Evolutionary conservation across 2,329 filamentous ascomycete genomes (phyloP), one percentile per base, ranked within the genome.

Genomic region (Pseudogymnoascus sp.): DNA sequence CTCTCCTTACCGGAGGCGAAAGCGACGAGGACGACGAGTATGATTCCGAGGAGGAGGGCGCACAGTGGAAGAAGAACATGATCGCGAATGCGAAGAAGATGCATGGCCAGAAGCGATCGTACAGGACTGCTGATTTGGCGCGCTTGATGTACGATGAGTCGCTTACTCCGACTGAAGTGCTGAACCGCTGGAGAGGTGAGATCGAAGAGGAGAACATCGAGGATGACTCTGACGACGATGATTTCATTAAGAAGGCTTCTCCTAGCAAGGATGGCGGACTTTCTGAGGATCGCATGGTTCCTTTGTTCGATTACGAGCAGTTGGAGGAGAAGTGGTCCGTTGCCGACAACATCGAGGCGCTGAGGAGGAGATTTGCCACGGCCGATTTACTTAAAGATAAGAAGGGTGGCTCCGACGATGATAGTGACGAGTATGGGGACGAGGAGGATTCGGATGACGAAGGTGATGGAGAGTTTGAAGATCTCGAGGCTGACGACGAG

Each of bases 1-100:
- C 93, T 3, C 63, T 68, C 8, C 70, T 70, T 59, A 67, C 70
- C 22, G 68, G 69, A 1, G 81, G 84, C 6, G 81, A 83, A 18
- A 79, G 80, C 62, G 78, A 81, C 2, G 67, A 67, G 2, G 67
- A 68, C 4, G 65, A 69, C 8, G 72, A 74, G 28, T 81, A 79
- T 2, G 82, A 82, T 16, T 88, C 90, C 59, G 90, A 93, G 57
- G 87, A 88, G 38, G 88, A 86, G 2, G 86, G 81, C 2, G 68
- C 90, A 20, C 82, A 85, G 47, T 99, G 95, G 95, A 99, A 99
- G 73, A 84, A 89, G 22, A 92, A 96, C 68, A 82, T 99, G 71
- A 76, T 84, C 8, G 86, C 88, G 62, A 90, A 87, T 60, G 92
- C 92, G 1, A 82, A 82, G 64, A 83, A 81, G 61, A 76, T 92